Evolutionary conservation across 805 yeast species (phyloP).

Genomic region (Cyberlindnera suaveolens): DNA sequence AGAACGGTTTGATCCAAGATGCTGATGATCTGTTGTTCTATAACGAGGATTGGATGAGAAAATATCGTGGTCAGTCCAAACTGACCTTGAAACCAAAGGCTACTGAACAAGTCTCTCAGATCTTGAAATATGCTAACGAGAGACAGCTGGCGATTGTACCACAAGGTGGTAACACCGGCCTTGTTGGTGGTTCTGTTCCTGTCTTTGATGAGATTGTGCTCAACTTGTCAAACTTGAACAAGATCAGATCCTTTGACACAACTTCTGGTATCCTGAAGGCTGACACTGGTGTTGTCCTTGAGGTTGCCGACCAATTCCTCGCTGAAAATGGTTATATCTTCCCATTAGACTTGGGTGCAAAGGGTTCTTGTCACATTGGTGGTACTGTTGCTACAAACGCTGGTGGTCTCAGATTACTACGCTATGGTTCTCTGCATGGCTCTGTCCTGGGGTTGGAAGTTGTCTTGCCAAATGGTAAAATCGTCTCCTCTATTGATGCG

Average conservation of each 20-base stretch:
- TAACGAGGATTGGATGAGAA: constrained; percentile 94
- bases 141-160: constrained; percentile 81
- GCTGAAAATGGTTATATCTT: constrained; percentile 83
- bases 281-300: constrained; percentile 88
- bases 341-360: constrained; percentile 93
- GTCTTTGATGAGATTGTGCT: constrained; percentile 85
- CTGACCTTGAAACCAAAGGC: constrained; percentile 79
- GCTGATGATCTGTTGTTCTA: constrained; percentile 58
- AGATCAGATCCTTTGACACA: constrained; percentile 73
- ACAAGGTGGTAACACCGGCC: constrained; percentile 95
- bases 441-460: constrained; percentile 86
- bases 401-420: constrained; percentile 82
- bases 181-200: constrained; percentile 92
- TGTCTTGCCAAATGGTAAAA: constrained; percentile 85
- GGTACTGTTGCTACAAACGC: constrained; percentile 96
- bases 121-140: constrained; percentile 76
- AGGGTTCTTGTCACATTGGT: constrained; percentile 94
- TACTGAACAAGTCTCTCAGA: constrained; percentile 68
- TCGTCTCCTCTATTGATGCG: constrained; percentile 73
- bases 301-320: constrained; percentile 71
- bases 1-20: constrained; percentile 43
- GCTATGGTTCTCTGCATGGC: constrained; percentile 93
- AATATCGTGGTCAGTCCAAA: constrained; percentile 82
- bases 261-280: constrained; percentile 81
- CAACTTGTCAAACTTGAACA: constrained; percentile 64